Conservation (phyloP, 352 stramenopile species). For the Phytophthora citrophthora region DNA sequence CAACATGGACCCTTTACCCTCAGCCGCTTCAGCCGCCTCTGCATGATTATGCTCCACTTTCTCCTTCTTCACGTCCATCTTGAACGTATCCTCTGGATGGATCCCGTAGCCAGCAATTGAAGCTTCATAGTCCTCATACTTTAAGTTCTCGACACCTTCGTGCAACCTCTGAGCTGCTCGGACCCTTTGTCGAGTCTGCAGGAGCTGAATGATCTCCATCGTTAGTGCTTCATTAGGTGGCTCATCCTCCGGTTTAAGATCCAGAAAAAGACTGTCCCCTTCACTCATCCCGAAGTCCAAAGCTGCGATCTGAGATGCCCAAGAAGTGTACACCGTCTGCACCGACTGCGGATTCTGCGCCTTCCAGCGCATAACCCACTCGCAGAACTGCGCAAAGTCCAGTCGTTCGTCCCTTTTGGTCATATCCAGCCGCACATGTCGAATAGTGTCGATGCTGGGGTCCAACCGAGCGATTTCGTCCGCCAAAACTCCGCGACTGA, state of each 20-base stretch:
- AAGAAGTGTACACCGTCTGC: constrained; percentile 81
- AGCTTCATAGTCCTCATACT: constrained; percentile 34
- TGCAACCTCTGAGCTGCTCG: constrained; percentile 10
- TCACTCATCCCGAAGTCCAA: constrained; percentile 79
- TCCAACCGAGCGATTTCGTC: constrained; percentile 74
- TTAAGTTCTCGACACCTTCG: constrained; percentile 8
- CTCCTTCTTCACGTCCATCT: constrained; percentile 10
- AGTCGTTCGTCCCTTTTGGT: constrained; percentile 43
- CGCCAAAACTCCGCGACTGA: constrained; percentile 58
- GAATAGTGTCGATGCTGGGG: constrained; percentile 54
- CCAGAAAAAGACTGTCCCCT: constrained; percentile 73
- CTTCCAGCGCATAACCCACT: constrained; percentile 85
- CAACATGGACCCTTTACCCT: constrained; percentile 54
- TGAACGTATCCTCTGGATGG: constrained; percentile 26
- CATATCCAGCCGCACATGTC: constrained; percentile 54
- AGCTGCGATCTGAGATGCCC: constrained; percentile 70
- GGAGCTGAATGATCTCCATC: constrained; percentile 40
- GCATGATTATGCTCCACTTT: constrained; percentile 13
- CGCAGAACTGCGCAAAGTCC: constrained; percentile 76
- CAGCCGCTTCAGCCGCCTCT: constrained; percentile 13
- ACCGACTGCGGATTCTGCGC: constrained; percentile 66
- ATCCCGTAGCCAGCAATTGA: constrained; percentile 26
- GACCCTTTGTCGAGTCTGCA: constrained; percentile 29
- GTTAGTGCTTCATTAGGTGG: constrained; percentile 38
- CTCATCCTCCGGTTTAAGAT: constrained; percentile 49